These are phyloP conservation scores for Pythium biforme DNA, from an alignment of 352 stramenopile genomes.

Conservation along the genomic window DNA sequence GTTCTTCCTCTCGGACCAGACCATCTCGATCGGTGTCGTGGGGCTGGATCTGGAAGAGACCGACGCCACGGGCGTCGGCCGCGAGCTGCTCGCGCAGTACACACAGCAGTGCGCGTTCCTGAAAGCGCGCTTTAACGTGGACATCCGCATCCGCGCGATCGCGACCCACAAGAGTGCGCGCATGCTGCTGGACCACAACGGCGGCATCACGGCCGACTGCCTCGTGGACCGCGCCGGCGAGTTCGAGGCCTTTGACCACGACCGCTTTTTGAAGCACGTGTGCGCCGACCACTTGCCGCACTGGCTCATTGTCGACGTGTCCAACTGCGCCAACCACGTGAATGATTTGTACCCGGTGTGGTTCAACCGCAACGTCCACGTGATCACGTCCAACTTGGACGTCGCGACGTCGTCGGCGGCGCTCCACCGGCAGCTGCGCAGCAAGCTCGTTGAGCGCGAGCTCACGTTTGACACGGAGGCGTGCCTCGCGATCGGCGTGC, in stretches of 20 bases:
- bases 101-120: conserved; percentile 83
- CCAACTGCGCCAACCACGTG: conserved; percentile 82
- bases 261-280: conserved; percentile 73
- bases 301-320: conserved; percentile 94
- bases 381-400: conserved; percentile 94
- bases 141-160: conserved; percentile 80
- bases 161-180: conserved; percentile 51
- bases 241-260: conserved; percentile 56
- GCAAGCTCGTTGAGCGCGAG: conserved; percentile 77
- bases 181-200: conserved; percentile 71
- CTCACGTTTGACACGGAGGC: conserved; percentile 87
- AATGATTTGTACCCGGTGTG: conserved; percentile 87
- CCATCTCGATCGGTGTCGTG: conserved; percentile 91
- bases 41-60: conserved; percentile 66
- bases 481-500: conserved; percentile 82
- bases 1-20: conserved; percentile 94
- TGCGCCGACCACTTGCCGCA: conserved; percentile 89
- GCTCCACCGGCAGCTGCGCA: conserved; percentile 75
- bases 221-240: conserved; percentile 22
- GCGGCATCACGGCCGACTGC: conserved; percentile 48
- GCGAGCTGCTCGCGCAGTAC: conserved; percentile 86
- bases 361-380: conserved; percentile 88
- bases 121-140: conserved; percentile 80
- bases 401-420: conserved; percentile 71
- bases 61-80: conserved; percentile 60